Base-by-base conservation (phyloP, 208 protist genomes). In the Eutreptiella sp. region DNA sequence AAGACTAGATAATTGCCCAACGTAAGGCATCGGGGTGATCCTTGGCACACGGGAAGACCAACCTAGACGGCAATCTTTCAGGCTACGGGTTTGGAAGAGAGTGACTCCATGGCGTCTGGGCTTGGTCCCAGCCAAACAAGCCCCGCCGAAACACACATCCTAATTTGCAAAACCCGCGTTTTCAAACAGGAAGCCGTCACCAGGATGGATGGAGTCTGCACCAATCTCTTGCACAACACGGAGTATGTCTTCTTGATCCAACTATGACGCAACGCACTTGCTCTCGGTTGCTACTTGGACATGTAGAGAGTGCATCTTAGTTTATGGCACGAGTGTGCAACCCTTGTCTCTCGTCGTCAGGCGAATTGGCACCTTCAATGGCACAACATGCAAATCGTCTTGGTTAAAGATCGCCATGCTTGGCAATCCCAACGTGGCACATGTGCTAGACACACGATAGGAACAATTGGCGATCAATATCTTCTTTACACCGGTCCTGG, bases 401-500 rank as follows among this genome's bases (percentile, higher is more conserved):
- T 79, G 53, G 9, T 68, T 55, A 46, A 74, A 88, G 26, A 86
- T 76, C 26, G 79, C 75, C n/a, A 88, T 73, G 0, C 79, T 87
- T 14, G 60, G 38, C 21, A 90, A 76, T 21, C 77, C 75, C 21
- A 91, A 63, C 69, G 88, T 79, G 19, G 57, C 58, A 16, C 77
- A 81, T 0, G 85, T 81, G 14, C 79, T 71, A 23, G 80, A 80
- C 26, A 91, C 72, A 19, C 85, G 71, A 32, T 79, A 74, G 31
- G 83, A 80, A 68, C 88, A 89, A 64, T 89, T 88, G 2, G 80
- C 78, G 5, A 76, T 65, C 27, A 87, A 47, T 16, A 86, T 36
- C 63, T 77, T 79, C 4, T 60, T 41, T 38, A 82, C n/a, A 16
- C 36, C 36, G n/a, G 16, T 41, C n/a, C n/a, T 16, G 16, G 16